A percentile compares a stretch with the other conserved stretches of the same genome.
These are phyloP conservation scores for Lablab purpureus DNA, from an alignment of 306 rosid genomes.

Conservation along the genomic window DNA sequence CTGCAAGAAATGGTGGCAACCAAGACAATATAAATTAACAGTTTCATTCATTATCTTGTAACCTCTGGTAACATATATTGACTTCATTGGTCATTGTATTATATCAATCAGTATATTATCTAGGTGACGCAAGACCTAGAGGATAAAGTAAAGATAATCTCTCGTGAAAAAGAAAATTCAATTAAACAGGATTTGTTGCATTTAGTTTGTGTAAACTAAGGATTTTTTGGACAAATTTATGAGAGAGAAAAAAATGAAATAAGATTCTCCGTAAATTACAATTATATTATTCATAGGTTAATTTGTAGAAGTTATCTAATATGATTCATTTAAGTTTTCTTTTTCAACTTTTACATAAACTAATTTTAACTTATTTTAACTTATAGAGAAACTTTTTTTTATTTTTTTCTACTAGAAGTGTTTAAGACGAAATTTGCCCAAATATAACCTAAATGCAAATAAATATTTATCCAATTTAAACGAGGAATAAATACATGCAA, in stretches of 20 bases:
- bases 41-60: not conserved
- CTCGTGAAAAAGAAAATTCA: not conserved
- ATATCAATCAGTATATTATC: constrained; percentile 22
- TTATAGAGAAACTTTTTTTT: too few relatives aligned
- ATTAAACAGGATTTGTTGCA: constrained; percentile 11
- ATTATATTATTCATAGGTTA: too few relatives aligned
- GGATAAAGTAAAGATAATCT: constrained; percentile 9
- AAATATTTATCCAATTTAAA: not conserved
- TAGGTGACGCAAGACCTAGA: constrained; percentile 15
- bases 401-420: too few relatives aligned
- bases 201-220: not conserved
- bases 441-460: not conserved
- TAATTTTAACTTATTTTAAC: too few relatives aligned
- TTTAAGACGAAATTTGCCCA: too few relatives aligned
- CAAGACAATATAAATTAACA: constrained; percentile 19
- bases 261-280: too few relatives aligned
- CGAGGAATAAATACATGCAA: constrained; percentile 22
- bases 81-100: constrained; percentile 37
- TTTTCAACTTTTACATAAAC: too few relatives aligned
- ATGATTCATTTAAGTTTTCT: too few relatives aligned
- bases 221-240: too few relatives aligned
- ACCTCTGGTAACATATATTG: constrained; percentile 19
- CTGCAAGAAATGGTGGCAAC: constrained; percentile 18
- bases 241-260: too few relatives aligned
- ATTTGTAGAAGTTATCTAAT: too few relatives aligned